Percentiles rank a stretch among this genome's conserved stretches.
Conservation (phyloP, 108 stramenopile genomes). For the Pseudonitzschia delicatissima region DNA sequence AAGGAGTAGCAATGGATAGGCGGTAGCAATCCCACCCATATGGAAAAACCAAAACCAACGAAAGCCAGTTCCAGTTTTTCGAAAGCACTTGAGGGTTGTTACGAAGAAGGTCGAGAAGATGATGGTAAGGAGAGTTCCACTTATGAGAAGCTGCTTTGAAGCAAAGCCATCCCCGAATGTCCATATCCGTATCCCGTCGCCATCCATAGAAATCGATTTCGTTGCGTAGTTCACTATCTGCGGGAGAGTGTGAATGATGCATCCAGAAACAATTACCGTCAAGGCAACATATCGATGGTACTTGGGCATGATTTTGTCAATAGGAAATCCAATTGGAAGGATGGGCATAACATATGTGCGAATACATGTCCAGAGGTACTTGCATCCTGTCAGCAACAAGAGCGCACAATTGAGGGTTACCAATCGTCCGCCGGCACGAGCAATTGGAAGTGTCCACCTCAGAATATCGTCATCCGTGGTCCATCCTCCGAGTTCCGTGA, state of each 20-base stretch:
- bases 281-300: slow-evolving; percentile 24
- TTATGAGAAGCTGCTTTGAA: slow-evolving; percentile 22
- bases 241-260: slow-evolving; percentile 25
- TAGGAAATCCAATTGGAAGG: slow-evolving; percentile 16
- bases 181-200: background rate
- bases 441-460: slow-evolving; percentile 3
- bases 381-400: slow-evolving; percentile 4
- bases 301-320: slow-evolving; percentile 29
- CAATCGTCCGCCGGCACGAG: slow-evolving; percentile 8
- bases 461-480: background rate
- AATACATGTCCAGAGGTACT: background rate
- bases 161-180: slow-evolving; percentile 29
- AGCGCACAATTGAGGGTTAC: slow-evolving; percentile 2
- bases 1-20: slow-evolving; percentile 18
- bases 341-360: background rate
- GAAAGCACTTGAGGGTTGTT: slow-evolving; percentile 22
- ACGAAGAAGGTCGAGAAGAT: slow-evolving; percentile 29
- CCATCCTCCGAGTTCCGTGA: background rate
- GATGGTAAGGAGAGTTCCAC: slow-evolving; percentile 16
- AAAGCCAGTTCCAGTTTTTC: slow-evolving; percentile 22
- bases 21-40: slow-evolving; percentile 15
- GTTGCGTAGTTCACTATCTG: slow-evolving; percentile 36
- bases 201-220: background rate
- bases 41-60: slow-evolving; percentile 31
- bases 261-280: slow-evolving; percentile 21